Conservation (phyloP, 768 basidiomycete genomes). For the Thelephora aurantiotincta region DNA sequence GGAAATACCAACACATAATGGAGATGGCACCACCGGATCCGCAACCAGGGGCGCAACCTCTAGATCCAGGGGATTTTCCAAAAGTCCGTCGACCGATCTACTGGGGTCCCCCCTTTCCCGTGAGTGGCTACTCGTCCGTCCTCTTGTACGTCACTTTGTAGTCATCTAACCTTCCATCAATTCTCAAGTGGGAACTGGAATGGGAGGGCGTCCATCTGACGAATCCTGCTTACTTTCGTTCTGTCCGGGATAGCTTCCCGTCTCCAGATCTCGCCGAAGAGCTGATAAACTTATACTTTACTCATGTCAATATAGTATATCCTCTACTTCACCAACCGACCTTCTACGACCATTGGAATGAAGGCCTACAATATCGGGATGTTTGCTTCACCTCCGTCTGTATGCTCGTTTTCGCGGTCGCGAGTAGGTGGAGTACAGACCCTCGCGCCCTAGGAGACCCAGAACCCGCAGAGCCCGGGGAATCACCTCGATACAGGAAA, state of each 20-base stretch:
- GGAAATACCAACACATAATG: slow-evolving; percentile 16
- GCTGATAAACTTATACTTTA: slow-evolving; percentile 61
- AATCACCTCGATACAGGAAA: background rate
- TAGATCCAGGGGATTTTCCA: too few species aligned
- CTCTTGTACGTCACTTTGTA: background rate
- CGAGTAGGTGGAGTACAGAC: slow-evolving; percentile 52
- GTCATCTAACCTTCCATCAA: background rate
- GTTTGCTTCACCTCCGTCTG: slow-evolving; percentile 46
- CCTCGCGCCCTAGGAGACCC: slow-evolving; percentile 28
- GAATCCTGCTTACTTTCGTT: slow-evolving; percentile 18
- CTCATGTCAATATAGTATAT: slow-evolving; percentile 38
- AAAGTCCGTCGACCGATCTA: too few species aligned
- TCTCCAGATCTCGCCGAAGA: slow-evolving; percentile 39
- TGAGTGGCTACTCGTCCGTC: too few species aligned
- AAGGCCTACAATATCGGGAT: slow-evolving; percentile 33
- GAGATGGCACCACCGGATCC: slow-evolving; percentile 2
- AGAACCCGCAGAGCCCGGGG: background rate
- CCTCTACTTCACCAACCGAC: slow-evolving; percentile 63
- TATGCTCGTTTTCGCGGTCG: slow-evolving; percentile 53
- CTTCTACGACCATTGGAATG: slow-evolving; percentile 47
- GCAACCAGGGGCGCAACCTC: too few species aligned
- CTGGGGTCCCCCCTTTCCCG: too few species aligned
- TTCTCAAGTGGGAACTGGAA: slow-evolving; percentile 41
- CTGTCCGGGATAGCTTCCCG: slow-evolving; percentile 37
- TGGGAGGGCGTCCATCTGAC: slow-evolving; percentile 31